Base-by-base conservation (phyloP, 169 alveolate genomes). In the Besnoitia besnoiti region DNA sequence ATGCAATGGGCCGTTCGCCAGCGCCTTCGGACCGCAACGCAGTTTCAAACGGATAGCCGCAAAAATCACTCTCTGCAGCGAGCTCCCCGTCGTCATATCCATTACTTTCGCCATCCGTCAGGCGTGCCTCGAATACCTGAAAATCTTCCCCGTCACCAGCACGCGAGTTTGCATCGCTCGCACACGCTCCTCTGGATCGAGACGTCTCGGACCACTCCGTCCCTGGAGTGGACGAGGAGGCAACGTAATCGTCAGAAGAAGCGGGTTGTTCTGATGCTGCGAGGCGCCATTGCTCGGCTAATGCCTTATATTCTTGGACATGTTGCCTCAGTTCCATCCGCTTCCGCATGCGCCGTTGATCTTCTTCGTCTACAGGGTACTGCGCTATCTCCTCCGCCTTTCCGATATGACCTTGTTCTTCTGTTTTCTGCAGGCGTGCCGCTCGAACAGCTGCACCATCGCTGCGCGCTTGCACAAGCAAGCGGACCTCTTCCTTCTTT, bases 351-450 rank as follows among this genome's bases (percentile, higher is more conserved):
- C 88, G 51, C 19, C 76, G 80, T 16, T 49, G 79, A 30, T 67
- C 16, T 0, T 85, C 92, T 35, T 89, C 93, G 16, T 73, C 87
- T 12, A 75, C 21, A n/a, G 80, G 89, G 47, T 89, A 79, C 77
- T 47, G 85, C 87, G 33, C 35, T 49, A 47, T 61, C 27, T 46
- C 44, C 24, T 37, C 89, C 0, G 85, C 50, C 35, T 35, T 88
- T 12, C 40, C 79, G 39, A 79, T 82, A 75, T 79, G 80, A 3
- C 67, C 59, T 12, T 44, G 73, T 24, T 55, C 77, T 27, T 39
- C 88, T 19, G 88, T n/a, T 12, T 14, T 79, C 62, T 46, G 39
- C 33, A 14, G 19, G 88, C 88, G 62, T 7, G 33, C 59, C 27
- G 62, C 59, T 62, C 75, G 67, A 40, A n/a, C 90, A 24, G 90